Conservation (phyloP, 2,329 filamentous ascomycete species). For the Dichotomopilus funicola region DNA sequence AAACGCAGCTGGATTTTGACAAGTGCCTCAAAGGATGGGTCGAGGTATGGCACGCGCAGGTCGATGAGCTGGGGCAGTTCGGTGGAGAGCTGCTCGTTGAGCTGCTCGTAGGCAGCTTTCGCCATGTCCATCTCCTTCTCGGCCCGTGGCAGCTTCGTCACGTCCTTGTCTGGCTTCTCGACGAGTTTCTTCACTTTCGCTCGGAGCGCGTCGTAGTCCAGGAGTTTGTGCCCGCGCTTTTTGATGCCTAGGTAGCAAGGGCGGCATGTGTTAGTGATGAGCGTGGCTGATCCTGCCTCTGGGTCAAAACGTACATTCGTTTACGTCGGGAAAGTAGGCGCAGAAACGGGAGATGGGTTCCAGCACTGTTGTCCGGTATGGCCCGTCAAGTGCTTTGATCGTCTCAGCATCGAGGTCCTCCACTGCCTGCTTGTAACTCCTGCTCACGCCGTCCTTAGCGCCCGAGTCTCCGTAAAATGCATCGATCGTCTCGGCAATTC, state of each 20-base stretch:
- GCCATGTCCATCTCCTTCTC: conserved; percentile 97
- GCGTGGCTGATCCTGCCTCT: background rate
- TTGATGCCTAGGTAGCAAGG: conserved; percentile 64
- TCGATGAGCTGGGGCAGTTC: conserved; percentile 96
- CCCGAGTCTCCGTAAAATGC: conserved; percentile 97
- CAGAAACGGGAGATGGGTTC: conserved; percentile 96
- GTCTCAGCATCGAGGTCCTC: conserved; percentile 97
- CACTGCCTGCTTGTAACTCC: conserved; percentile 97
- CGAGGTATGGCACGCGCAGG: conserved; percentile 90
- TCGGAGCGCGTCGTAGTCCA: conserved; percentile 94
- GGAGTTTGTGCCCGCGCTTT: conserved; percentile 95
- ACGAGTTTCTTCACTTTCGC: conserved; percentile 95
- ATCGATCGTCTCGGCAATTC: conserved; percentile 98
- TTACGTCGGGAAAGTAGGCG: conserved; percentile 97
- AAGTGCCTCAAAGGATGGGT: conserved; percentile 93
- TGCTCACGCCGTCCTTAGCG: conserved; percentile 86
- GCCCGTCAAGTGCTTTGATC: conserved; percentile 95
- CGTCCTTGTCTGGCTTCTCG: conserved; percentile 98
- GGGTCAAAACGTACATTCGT: conserved; percentile 63
- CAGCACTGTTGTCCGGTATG: conserved; percentile 86
- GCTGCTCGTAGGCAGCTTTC: conserved; percentile 85
- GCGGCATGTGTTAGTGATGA: background rate
- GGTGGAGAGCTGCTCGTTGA: conserved; percentile 91
- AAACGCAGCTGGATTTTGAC: conserved; percentile 98
- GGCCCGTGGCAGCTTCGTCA: conserved; percentile 87